These are phyloP conservation scores for Pichia heedii DNA, from an alignment of 805 yeast species.

Conservation along the genomic window DNA sequence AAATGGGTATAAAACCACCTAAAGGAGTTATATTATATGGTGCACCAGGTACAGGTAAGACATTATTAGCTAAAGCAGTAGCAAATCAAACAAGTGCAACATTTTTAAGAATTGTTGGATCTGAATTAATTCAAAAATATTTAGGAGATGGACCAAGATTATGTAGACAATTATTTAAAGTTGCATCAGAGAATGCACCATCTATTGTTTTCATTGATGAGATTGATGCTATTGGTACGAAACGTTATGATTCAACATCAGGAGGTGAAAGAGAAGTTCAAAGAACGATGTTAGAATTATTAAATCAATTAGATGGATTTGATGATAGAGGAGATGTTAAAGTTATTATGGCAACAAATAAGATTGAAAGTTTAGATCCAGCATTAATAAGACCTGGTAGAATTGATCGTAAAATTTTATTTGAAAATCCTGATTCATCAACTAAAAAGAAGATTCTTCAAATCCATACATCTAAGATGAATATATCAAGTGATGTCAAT, in stretches of 20 bases:
- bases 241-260: constrained; percentile 82
- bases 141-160: constrained; percentile 97
- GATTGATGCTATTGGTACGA: constrained; percentile 98
- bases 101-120: constrained; percentile 91
- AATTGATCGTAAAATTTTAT: constrained; percentile 90
- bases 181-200: constrained; percentile 96
- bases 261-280: constrained; percentile 98
- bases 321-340: constrained; percentile 96
- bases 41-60: constrained; percentile 97
- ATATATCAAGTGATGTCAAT: constrained; percentile 76
- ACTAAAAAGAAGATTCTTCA: constrained; percentile 88
- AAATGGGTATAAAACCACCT: constrained; percentile 98
- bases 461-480: constrained; percentile 92
- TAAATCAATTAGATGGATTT: constrained; percentile 93
- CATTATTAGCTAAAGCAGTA: constrained; percentile 92
- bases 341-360: constrained; percentile 97
- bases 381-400: constrained; percentile 96
- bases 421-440: constrained; percentile 90
- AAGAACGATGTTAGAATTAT: constrained; percentile 92
- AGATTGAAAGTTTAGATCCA: constrained; percentile 88
- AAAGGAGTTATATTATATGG: constrained; percentile 96
- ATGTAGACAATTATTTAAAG: constrained; percentile 88
- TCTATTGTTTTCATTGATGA: constrained; percentile 98
- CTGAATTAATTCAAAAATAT: constrained; percentile 93
- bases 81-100: constrained; percentile 98